Evolutionary conservation across 2,329 filamentous ascomycete genomes (phyloP), one percentile per base, ranked within the genome.

Genomic region (Arachnomyces sp.): DNA sequence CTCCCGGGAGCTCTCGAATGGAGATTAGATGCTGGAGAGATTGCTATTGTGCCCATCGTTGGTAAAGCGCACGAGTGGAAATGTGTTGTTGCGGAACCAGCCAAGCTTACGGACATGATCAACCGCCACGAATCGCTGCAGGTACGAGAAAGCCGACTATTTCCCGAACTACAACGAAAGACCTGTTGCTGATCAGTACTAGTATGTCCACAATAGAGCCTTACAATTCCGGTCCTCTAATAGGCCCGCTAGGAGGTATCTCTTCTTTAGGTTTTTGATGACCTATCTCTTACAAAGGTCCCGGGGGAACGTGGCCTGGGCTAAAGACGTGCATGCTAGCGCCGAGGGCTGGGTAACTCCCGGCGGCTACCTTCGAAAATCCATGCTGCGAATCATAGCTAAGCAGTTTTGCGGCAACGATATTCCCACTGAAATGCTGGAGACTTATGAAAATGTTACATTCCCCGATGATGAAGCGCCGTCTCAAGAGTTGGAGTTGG

Each of bases 191-290:
- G 41, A 40, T 34, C 29, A 39, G 30, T 28, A 34, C 12, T 36
- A 50, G 49, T 44, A 51, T 17, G 30, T 54, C 3, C 37, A 52
- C 36, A 34, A 38, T 8, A 45, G 39, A 30, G 38, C 40, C 13
- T 34, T 52, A 12, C 35, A 14, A 7, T 52, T 53, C 33, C 33
- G 43, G 7, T 43, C 38, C 8, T 34, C 45, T 2, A 48, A 49
- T 15, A 39, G 47, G 3, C 50, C 50, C 17, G 40, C 47, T 7
- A 37, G 40, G 3, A 28, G 47, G 18, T 53, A 48, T 28, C 47
- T 54, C 5, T 52, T 49, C 36, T 52, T 52, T 32, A 33, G 49
- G 5, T 54, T 47, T 31, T 21, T 54, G 1, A 46, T 52, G 14
- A 49, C 50, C 2, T 51, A 51, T 38, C 38, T 49, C n/a, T 21